Percentiles rank a stretch among this genome's conserved stretches.
phyloP scores from a whole-genome alignment of 2,329 filamentous ascomycete species.

The Fusarium odoratissimum region DNA sequence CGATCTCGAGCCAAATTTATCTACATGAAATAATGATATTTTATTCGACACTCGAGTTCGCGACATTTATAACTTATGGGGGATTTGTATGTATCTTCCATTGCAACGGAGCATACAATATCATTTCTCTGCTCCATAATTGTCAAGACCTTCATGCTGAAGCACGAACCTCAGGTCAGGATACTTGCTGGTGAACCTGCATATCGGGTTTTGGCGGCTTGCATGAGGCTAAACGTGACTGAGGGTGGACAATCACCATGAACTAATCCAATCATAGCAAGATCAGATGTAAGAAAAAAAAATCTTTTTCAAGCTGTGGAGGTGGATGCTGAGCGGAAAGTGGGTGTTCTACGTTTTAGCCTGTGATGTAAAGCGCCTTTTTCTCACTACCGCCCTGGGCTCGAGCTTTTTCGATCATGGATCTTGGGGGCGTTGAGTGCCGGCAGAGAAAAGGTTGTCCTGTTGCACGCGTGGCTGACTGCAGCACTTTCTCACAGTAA shows the following conservation, averaged over 20 bases:
- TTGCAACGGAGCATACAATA: not conserved
- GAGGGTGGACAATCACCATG: slow-evolving; percentile 3
- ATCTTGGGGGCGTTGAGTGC: slow-evolving; percentile 19
- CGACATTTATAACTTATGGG: not conserved
- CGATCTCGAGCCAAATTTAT: not conserved
- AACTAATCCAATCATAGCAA: slow-evolving; percentile 26
- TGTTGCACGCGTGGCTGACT: not conserved
- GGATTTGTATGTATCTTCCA: not conserved
- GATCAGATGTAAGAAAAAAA: slow-evolving; percentile 23
- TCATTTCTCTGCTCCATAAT: not conserved
- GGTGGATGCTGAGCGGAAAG: slow-evolving; percentile 34
- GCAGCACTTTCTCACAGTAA: not conserved
- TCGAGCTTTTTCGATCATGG: slow-evolving; percentile 17
- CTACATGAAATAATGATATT: not conserved
- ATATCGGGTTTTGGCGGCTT: slow-evolving; percentile 23
- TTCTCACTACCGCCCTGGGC: slow-evolving; percentile 27
- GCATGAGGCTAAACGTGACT: slow-evolving; percentile 13
- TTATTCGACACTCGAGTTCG: not conserved
- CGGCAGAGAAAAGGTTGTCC: not conserved
- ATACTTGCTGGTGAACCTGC: slow-evolving; percentile 17
- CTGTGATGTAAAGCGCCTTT: slow-evolving; percentile 23
- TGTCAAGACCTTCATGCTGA: slow-evolving; percentile 18
- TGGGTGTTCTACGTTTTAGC: slow-evolving; percentile 28
- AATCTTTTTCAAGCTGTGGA: slow-evolving; percentile 32
- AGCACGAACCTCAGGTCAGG: slow-evolving; percentile 17